Evolutionary conservation across 1,284 basidiomycete genomes (phyloP).

Genomic region (Pyrrhoderma lamaoense): DNA sequence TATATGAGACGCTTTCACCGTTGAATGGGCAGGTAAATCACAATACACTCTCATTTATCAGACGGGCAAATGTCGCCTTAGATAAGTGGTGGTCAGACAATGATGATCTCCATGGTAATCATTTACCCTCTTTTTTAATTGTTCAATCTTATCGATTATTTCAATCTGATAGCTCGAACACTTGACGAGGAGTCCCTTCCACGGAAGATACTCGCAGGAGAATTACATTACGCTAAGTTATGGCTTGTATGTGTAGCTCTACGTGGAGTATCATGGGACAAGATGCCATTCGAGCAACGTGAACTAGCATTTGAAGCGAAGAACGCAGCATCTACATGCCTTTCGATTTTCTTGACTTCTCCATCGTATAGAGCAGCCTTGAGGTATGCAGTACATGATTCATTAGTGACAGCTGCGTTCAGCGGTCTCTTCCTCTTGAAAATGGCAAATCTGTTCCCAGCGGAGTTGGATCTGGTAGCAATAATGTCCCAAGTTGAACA

Average conservation of each 20-base stretch:
- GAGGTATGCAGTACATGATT: conserved; percentile 88
- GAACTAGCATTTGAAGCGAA: conserved; percentile 93
- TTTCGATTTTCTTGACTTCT: conserved; percentile 74
- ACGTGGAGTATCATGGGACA: conserved; percentile 87
- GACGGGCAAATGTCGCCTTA: conserved; percentile 74
- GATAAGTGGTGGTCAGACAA: conserved; percentile 89
- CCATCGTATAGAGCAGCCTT: conserved; percentile 74
- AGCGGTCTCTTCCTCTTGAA: conserved; percentile 89
- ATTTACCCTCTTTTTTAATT: not conserved
- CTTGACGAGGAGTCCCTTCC: conserved; percentile 81
- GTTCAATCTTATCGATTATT: not conserved
- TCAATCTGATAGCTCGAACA: conserved; percentile 44
- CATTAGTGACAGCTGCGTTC: conserved; percentile 86
- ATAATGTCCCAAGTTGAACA: conserved; percentile 79
- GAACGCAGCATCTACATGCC: conserved; percentile 79
- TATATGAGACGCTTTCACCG: conserved; percentile 81
- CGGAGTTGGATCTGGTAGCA: conserved; percentile 66
- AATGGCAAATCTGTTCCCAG: conserved; percentile 81
- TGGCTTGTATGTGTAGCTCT: conserved; percentile 92
- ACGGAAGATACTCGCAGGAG: conserved; percentile 79
- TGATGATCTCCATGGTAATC: conserved; percentile 64
- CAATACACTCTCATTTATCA: conserved; percentile 78
- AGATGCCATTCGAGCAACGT: conserved; percentile 88
- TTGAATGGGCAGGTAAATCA: conserved; percentile 83
- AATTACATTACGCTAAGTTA: conserved; percentile 85